Conservation (phyloP, 2,329 filamentous ascomycete genomes). For the Rhexocercosporidium sp. region DNA sequence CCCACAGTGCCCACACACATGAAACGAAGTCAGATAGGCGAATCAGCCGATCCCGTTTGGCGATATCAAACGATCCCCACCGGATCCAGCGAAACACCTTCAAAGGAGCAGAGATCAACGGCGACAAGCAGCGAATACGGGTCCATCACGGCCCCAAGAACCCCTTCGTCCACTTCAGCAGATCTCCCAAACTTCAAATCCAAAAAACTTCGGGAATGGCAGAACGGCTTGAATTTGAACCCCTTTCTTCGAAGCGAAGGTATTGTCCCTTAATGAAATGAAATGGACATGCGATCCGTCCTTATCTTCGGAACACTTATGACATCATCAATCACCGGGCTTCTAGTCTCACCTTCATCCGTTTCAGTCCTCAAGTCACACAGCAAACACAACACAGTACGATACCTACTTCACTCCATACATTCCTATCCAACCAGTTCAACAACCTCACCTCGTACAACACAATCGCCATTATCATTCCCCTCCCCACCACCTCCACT, state of each 20-base stretch:
- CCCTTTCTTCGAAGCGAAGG: not conserved
- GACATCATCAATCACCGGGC: not conserved
- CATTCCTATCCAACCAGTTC: no score
- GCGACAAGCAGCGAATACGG: not conserved
- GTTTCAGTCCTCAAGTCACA: slow-evolving; percentile 5
- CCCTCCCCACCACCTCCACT: not conserved
- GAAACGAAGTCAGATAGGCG: slow-evolving; percentile 25
- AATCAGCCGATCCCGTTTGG: slow-evolving; percentile 17
- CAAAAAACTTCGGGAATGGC: no score
- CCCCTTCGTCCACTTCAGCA: not conserved
- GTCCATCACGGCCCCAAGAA: not conserved
- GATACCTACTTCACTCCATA: no score
- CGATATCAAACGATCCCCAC: not conserved
- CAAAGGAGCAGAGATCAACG: slow-evolving; percentile 4
- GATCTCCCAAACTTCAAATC: no score
- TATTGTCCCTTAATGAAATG: not conserved
- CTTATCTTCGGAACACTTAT: not conserved
- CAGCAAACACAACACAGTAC: not conserved
- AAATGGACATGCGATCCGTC: not conserved
- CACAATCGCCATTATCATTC: not conserved
- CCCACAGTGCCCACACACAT: slow-evolving; percentile 12
- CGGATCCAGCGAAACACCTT: not conserved
- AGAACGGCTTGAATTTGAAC: no score
- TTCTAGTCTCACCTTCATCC: not conserved
- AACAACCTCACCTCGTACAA: not conserved